Evolutionary conservation across 2,329 filamentous ascomycete genomes (phyloP).

Genomic region (Amphichorda felina): DNA sequence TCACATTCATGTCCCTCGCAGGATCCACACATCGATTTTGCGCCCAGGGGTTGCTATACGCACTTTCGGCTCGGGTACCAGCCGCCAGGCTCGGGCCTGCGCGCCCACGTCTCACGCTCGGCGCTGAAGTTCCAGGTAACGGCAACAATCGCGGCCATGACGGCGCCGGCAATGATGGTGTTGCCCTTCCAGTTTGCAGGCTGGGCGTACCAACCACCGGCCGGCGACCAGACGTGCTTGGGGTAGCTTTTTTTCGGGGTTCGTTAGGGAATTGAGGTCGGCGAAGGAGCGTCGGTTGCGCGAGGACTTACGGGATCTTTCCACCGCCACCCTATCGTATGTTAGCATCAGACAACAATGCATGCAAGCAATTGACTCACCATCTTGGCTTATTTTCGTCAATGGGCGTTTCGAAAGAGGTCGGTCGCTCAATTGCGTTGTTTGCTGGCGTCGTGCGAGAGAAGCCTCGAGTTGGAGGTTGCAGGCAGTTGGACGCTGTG

Average conservation of each 20-base stretch:
- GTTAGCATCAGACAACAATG: neutral
- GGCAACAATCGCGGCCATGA: slow-evolving; percentile 56
- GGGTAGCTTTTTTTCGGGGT: slow-evolving; percentile 56
- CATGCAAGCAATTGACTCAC: slow-evolving; percentile 21
- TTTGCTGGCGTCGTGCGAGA: neutral
- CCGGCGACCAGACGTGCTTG: slow-evolving; percentile 98
- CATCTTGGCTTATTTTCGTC: slow-evolving; percentile 34
- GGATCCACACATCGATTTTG: neutral
- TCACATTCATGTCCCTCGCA: neutral
- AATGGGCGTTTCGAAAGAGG: slow-evolving; percentile 18
- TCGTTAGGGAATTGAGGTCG: neutral
- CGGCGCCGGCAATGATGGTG: slow-evolving; percentile 62
- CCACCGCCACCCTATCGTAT: slow-evolving; percentile 59
- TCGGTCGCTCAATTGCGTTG: slow-evolving; percentile 17
- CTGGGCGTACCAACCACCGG: slow-evolving; percentile 95
- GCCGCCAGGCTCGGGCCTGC: slow-evolving; percentile 63
- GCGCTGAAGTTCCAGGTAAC: slow-evolving; percentile 63
- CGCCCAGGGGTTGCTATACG: slow-evolving; percentile 18
- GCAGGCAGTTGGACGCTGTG: neutral
- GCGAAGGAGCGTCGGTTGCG: neutral
- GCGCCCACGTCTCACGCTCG: slow-evolving; percentile 58
- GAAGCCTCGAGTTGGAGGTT: slow-evolving; percentile 1
- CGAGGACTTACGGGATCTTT: slow-evolving; percentile 38
- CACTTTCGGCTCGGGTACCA: slow-evolving; percentile 83
- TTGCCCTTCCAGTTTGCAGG: slow-evolving; percentile 92